Conservation (phyloP, 2,329 filamentous ascomycete species). For the Microcyclosporella mali region DNA sequence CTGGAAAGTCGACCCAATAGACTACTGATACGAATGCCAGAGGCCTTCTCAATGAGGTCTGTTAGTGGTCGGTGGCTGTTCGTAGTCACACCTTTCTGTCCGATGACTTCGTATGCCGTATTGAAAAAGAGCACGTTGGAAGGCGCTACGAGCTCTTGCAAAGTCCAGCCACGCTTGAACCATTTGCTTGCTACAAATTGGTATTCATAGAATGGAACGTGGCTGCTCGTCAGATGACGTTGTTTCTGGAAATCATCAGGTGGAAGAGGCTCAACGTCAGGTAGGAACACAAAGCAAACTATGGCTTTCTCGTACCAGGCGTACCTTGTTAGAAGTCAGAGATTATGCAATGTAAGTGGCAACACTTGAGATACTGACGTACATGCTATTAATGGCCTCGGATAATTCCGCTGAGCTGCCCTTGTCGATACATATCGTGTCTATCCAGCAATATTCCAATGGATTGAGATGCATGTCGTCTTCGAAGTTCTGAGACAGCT, state of each 20-base stretch:
- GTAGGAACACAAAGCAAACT: constrained; percentile 18
- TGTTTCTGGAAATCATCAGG: too few relatives aligned
- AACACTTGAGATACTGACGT: background rate
- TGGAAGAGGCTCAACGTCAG: constrained; percentile 4
- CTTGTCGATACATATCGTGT: constrained; percentile 22
- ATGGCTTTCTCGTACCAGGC: constrained; percentile 15
- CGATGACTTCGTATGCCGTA: background rate
- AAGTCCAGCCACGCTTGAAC: constrained; percentile 17
- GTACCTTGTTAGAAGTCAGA: constrained; percentile 5
- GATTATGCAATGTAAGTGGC: too few relatives aligned
- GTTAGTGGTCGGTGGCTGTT: too few relatives aligned
- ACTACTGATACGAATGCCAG: too few relatives aligned
- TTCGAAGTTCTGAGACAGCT: background rate
- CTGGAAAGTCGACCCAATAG: too few relatives aligned
- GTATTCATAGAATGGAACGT: too few relatives aligned
- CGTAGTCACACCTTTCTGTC: background rate
- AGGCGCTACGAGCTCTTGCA: constrained; percentile 14
- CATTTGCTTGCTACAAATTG: background rate
- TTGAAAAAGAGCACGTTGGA: background rate
- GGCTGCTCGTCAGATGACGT: too few relatives aligned
- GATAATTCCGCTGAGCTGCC: constrained; percentile 13
- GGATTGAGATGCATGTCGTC: too few relatives aligned
- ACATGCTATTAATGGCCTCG: constrained; percentile 18
- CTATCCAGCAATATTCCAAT: constrained; percentile 15
- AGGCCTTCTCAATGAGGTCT: too few relatives aligned